Base-by-base conservation (phyloP, 495 filamentous ascomycete species). In the Penicillium goetzii region DNA sequence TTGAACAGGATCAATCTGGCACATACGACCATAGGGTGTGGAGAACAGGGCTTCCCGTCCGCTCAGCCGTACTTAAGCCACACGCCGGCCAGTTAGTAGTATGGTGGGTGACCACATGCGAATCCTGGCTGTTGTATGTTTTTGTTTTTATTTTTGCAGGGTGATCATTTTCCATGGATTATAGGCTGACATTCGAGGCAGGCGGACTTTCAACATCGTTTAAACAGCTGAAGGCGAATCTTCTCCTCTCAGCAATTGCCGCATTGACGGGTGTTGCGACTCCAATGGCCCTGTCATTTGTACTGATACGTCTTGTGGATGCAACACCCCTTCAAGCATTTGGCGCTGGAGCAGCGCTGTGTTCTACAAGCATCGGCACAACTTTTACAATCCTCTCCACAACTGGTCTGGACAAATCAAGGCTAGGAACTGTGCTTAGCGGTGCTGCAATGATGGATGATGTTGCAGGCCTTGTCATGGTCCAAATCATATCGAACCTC, bases 401-500 rank as follows among this genome's bases (percentile, higher is more conserved):
- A 40, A 83, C 81, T 0, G 80, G 77, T 9, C 76, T 89, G 14
- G 77, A 80, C 23, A 71, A 78, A 4, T 91, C 88, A 2, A 81
- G 89, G 4, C 73, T 93, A 2, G 92, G 91, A 0, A 83, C 84
- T 0, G 87, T 95, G 0, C 82, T 92, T 0, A 82, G 83, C 11
- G 86, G 85, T 59, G 90, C 89, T 4, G 92, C 90, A 21, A 89
- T 95, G 83, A 81, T 96, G 67, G 92, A 95, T 73, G 92, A 94
- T 76, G 89, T 95, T 2, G 82, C 90, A 17, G 91, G 91, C 0
- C 74, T 95, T n/a, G 84, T 95, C 2, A 89, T 94, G 83, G 87
- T 92, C 21, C 86, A 91, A 65, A 80, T 91, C 33, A 83, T 86
- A 25, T 78, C 83, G 2, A 83, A 81, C 54, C 71, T 87, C 8